These are phyloP conservation scores for Nasturtium officinale DNA, from an alignment of 345 rosid species.

Conservation along the genomic window DNA sequence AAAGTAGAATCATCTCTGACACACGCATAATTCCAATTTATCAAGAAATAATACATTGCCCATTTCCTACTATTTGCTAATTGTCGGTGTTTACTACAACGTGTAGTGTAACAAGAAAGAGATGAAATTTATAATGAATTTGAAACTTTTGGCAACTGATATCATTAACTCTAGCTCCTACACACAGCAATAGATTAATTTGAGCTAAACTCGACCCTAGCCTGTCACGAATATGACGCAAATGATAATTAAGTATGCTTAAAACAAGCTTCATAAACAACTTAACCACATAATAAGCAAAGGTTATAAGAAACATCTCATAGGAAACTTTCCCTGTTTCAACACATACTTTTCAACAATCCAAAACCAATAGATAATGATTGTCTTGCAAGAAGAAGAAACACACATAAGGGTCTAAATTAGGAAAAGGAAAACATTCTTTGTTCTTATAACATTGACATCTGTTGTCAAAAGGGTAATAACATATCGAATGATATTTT, in stretches of 20 bases:
- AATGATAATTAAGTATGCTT: neutral
- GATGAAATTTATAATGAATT: neutral
- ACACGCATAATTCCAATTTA: neutral
- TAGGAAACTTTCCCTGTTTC: conserved; percentile 22
- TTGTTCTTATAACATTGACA: conserved; percentile 30
- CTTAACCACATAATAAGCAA: neutral
- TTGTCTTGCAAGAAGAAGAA: conserved; percentile 29
- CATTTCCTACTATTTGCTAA: neutral
- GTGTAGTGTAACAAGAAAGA: neutral
- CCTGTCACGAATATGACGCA: neutral
- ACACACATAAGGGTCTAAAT: conserved; percentile 38
- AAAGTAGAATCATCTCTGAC: neutral
- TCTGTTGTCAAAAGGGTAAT: conserved; percentile 34
- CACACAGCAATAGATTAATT: neutral
- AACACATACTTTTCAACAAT: conserved; percentile 37
- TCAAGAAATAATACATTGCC: neutral
- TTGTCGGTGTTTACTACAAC: no score
- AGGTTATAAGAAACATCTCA: conserved; percentile 2
- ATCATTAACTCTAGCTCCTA: neutral
- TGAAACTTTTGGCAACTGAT: neutral
- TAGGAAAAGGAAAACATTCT: conserved; percentile 28
- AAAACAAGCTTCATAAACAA: neutral
- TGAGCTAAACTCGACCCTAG: neutral
- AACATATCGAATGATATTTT: conserved; percentile 28
- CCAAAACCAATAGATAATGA: conserved; percentile 41